Evolutionary conservation across 1,284 basidiomycete genomes (phyloP).

Genomic region (Fereydounia khargensis): DNA sequence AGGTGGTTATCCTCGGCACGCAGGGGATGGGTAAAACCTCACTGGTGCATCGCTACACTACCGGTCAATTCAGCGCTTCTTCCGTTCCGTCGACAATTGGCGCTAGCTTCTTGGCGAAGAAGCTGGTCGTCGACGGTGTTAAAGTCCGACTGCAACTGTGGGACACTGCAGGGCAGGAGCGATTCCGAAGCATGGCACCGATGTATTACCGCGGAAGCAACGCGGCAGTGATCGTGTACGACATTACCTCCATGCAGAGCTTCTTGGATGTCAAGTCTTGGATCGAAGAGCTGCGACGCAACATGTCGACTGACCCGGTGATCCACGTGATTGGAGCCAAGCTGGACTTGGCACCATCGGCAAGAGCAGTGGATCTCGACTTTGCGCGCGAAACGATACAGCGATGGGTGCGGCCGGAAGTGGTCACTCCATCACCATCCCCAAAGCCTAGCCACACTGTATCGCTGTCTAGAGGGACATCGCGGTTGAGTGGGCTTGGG

Average conservation of each 20-base stretch:
- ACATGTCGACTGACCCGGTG: slow-evolving; percentile 73
- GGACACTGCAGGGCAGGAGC: slow-evolving; percentile 97
- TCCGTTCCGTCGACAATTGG: slow-evolving; percentile 74
- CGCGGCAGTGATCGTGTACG: slow-evolving; percentile 92
- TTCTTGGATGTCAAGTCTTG: slow-evolving; percentile 90
- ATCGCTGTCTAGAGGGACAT: slow-evolving; percentile 72
- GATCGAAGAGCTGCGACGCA: slow-evolving; percentile 79
- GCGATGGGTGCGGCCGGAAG: slow-evolving; percentile 60
- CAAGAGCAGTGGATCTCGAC: slow-evolving; percentile 67
- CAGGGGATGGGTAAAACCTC: slow-evolving; percentile 96
- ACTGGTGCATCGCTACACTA: slow-evolving; percentile 86
- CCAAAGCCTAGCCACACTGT: background rate
- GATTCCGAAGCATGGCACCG: slow-evolving; percentile 89
- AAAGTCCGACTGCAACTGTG: slow-evolving; percentile 77
- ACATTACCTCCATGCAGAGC: slow-evolving; percentile 85
- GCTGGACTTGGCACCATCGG: slow-evolving; percentile 65
- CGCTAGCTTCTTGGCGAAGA: slow-evolving; percentile 91
- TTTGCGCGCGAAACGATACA: slow-evolving; percentile 65
- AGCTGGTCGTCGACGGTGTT: slow-evolving; percentile 80
- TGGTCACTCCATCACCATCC: background rate
- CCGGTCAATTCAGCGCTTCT: slow-evolving; percentile 62
- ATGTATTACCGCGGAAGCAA: slow-evolving; percentile 99
- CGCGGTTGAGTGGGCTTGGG: slow-evolving; percentile 67
- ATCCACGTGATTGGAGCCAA: slow-evolving; percentile 91
- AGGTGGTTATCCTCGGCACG: slow-evolving; percentile 94